Evolutionary conservation across 441 rosid species (phyloP).

Genomic region (Croton setiger): DNA sequence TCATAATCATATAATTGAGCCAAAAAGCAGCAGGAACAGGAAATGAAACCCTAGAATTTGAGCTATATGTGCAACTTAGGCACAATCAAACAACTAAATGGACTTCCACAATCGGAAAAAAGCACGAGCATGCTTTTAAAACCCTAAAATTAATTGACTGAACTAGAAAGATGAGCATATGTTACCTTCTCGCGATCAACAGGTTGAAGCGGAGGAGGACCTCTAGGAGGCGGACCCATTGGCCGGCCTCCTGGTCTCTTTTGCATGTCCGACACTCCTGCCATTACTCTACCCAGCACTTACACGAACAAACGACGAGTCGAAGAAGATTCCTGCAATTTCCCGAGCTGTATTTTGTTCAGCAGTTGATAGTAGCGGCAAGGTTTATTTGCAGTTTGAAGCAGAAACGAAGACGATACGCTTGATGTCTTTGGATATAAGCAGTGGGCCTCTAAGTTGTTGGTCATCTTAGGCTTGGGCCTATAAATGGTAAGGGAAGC

Average conservation of each 20-base stretch:
- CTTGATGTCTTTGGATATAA: not conserved
- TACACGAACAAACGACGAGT: not conserved
- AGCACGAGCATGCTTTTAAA: not conserved
- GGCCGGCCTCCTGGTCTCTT: constrained; percentile 61
- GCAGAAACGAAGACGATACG: too few relatives aligned
- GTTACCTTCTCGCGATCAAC: constrained; percentile 87
- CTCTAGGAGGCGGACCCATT: constrained; percentile 42
- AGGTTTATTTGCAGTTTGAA: not conserved
- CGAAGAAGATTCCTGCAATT: not conserved
- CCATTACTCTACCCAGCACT: constrained; percentile 35
- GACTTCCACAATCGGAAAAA: not conserved
- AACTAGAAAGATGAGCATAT: not conserved
- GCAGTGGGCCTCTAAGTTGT: not conserved
- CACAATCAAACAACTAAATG: not conserved
- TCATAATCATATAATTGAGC: not conserved
- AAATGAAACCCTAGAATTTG: constrained; percentile 22
- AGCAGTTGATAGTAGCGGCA: not conserved
- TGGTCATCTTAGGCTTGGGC: too few relatives aligned
- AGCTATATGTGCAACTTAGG: not conserved
- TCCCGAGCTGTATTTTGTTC: not conserved
- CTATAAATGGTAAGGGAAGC: not conserved
- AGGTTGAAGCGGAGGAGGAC: constrained; percentile 62
- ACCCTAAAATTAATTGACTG: constrained; percentile 15
- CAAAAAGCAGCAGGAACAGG: not conserved
- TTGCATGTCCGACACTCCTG: constrained; percentile 49